Conservation (phyloP, 805 yeast genomes). For the Candida quercuum region DNA sequence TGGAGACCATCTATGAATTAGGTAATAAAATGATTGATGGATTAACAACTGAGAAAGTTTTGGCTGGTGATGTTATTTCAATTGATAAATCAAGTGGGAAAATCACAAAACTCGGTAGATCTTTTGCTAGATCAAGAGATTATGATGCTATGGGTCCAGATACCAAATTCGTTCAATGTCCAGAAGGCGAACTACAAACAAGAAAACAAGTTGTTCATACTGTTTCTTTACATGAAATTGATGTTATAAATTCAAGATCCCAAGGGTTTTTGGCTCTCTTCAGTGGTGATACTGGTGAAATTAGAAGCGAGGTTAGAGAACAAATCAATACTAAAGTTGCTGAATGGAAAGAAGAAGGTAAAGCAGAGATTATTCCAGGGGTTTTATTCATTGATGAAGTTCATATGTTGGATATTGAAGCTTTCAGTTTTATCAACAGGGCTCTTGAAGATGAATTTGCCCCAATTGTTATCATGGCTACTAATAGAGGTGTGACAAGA, state of each 20-base stretch:
- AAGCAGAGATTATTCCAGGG: constrained; percentile 97
- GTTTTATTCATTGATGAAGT: constrained; percentile 97
- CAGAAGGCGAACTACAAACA: constrained; percentile 97
- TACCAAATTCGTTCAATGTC: constrained; percentile 95
- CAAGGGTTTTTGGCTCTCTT: constrained; percentile 96
- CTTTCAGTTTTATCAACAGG: constrained; percentile 90
- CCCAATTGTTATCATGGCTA: constrained; percentile 97
- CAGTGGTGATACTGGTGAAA: constrained; percentile 97
- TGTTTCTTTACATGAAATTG: constrained; percentile 96
- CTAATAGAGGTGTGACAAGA: constrained; percentile 91
- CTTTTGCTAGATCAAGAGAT: constrained; percentile 93
- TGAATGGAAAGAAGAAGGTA: constrained; percentile 98
- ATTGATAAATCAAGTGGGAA: constrained; percentile 95
- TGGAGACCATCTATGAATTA: constrained; percentile 96
- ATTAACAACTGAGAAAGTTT: constrained; percentile 86
- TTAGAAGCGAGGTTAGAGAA: constrained; percentile 89
- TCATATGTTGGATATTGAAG: constrained; percentile 96
- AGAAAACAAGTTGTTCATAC: constrained; percentile 95
- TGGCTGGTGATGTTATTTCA: constrained; percentile 95
- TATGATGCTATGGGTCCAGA: constrained; percentile 99
- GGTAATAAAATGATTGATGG: constrained; percentile 95
- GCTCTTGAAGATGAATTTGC: constrained; percentile 96
- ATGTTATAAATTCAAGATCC: constrained; percentile 93
- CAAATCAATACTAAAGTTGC: constrained; percentile 96
- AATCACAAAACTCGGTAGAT: constrained; percentile 89